A percentile compares a stretch with the other conserved stretches of the same genome.
Conservation (phyloP, 164 flowering plant species). For the Taxillus chinensis region DNA sequence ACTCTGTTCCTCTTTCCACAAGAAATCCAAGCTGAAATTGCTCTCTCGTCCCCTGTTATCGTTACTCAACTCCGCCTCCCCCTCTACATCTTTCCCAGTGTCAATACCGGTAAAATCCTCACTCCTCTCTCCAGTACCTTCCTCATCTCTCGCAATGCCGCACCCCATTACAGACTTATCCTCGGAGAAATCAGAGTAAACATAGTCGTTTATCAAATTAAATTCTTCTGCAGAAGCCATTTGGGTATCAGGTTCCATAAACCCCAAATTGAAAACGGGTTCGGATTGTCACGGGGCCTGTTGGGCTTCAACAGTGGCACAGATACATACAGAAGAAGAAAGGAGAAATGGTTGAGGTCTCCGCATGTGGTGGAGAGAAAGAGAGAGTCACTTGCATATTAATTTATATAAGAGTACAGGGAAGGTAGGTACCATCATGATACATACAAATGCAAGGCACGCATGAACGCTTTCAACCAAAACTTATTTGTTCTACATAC, state of each 20-base stretch:
- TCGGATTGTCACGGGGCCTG: too few species aligned
- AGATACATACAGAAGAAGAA: too few species aligned
- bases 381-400: too few species aligned
- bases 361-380: too few species aligned
- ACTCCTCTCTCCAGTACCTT: conserved; percentile 7
- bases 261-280: not conserved
- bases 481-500: too few species aligned
- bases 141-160: conserved; percentile 17
- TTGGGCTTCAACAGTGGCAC: too few species aligned
- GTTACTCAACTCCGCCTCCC: conserved; percentile 13
- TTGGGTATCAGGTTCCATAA: conserved; percentile 7
- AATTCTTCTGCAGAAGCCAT: conserved; percentile 17
- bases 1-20: conserved; percentile 41
- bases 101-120: conserved; percentile 7
- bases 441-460: too few species aligned
- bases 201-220: conserved; percentile 28
- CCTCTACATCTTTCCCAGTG: conserved; percentile 12
- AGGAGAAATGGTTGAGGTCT: too few species aligned
- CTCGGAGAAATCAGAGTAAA: conserved; percentile 17
- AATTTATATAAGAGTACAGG: too few species aligned
- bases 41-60: conserved; percentile 29
- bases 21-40: conserved; percentile 40
- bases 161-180: conserved; percentile 29
- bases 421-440: too few species aligned
- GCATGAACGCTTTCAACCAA: too few species aligned